phyloP scores from a whole-genome alignment of 352 stramenopile species.

The Peronosclerospora sorghi region DNA sequence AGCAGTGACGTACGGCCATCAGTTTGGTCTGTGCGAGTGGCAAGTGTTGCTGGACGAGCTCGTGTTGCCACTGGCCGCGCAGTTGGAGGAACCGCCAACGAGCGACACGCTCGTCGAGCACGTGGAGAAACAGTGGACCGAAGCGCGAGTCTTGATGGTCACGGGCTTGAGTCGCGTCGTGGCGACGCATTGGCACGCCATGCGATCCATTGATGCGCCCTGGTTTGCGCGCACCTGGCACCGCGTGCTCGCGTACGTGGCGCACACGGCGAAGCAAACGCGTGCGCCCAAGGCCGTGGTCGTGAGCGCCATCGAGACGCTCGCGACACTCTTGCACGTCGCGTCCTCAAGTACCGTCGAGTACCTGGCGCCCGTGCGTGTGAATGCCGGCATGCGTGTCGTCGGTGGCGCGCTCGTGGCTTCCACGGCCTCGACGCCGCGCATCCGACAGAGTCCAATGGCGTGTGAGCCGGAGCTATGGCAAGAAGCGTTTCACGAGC shows the following conservation, averaged over 20 bases:
- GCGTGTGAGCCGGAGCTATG: conserved; percentile 49
- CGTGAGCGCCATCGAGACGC: conserved; percentile 54
- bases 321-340: conserved; percentile 78
- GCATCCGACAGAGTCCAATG: conserved; percentile 10
- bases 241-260: conserved; percentile 48
- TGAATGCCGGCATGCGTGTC: conserved; percentile 82
- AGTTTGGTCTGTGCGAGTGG: conserved; percentile 89
- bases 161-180: conserved; percentile 90
- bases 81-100: conserved; percentile 30
- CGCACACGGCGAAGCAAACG: conserved; percentile 34
- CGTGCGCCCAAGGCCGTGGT: conserved; percentile 71
- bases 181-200: conserved; percentile 65
- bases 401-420: conserved; percentile 76
- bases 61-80: conserved; percentile 82
- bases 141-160: conserved; percentile 91
- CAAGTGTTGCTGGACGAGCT: conserved; percentile 89
- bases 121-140: conserved; percentile 93
- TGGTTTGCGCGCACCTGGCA: conserved; percentile 64
- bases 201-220: conserved; percentile 34
- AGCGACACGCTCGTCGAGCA: conserved; percentile 88
- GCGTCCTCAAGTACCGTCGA: conserved; percentile 64
- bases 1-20: conserved; percentile 88
- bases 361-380: conserved; percentile 63
- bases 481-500: conserved; percentile 51
- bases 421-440: conserved; percentile 13